phyloP scores from a whole-genome alignment of 805 yeast genomes.

The Lachancea nothofagi region DNA sequence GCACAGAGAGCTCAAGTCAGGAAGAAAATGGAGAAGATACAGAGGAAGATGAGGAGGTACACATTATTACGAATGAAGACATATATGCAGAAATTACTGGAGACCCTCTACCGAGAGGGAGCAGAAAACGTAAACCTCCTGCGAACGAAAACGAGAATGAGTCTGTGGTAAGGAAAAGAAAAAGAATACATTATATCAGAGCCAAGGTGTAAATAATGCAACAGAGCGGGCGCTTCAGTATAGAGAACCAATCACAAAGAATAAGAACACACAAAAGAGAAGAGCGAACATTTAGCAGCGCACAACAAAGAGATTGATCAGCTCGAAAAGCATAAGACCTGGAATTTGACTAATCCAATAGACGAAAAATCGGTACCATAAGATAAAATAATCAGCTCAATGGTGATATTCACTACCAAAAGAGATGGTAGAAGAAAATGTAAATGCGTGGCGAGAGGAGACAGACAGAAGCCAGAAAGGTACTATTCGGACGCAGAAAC shows the following conservation, averaged over 20 bases:
- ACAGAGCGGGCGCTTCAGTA: constrained; percentile 4
- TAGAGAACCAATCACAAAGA: constrained; percentile 10
- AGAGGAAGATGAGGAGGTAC: neutral
- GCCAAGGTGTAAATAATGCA: neutral
- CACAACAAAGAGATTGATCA: constrained; percentile 14
- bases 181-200: neutral
- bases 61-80: neutral
- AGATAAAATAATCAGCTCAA: constrained; percentile 9
- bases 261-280: constrained; percentile 5
- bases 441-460: constrained; percentile 14
- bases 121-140: constrained; percentile 1
- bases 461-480: constrained; percentile 12
- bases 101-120: neutral
- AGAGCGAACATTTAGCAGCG: constrained; percentile 7
- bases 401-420: constrained; percentile 14
- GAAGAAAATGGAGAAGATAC: constrained; percentile 1
- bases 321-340: constrained; percentile 13
- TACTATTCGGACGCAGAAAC: constrained; percentile 9
- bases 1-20: neutral
- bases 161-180: neutral
- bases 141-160: neutral
- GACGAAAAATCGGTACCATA: constrained; percentile 1
- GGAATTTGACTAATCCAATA: constrained; percentile 5
- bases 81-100: constrained; percentile 1
- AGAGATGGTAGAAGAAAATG: constrained; percentile 15